Evolutionary conservation across 208 protist species (phyloP), one percentile per base, ranked within the genome.

Genomic region (Herpetomonas muscarum): DNA sequence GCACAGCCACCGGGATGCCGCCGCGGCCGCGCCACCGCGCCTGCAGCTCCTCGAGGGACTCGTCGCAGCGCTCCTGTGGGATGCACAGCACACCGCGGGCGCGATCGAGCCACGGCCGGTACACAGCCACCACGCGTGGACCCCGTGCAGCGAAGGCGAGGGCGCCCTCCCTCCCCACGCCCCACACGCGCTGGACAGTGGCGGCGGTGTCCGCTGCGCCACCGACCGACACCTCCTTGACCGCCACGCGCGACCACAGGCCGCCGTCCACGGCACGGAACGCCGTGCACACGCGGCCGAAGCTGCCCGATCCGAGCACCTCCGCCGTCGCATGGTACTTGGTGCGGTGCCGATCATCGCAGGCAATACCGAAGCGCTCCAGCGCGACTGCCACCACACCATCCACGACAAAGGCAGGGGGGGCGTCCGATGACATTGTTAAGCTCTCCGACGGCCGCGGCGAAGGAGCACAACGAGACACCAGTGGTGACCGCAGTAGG

Each of bases 61-160:
- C 55, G 19, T 19, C 29, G 32, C 55, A 61, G 29, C 36, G 55
- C 17, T 42, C 41, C 55, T 45, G 30, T 2, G 55, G 55, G 31
- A 61, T 22, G 44, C 55, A 50, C 13, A 61, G 17, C n/a, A 32
- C 44, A 31, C 44, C 12, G 44, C 44, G 55, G 19, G 13, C 26
- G 4, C 41, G 28, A 21, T 45, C 30, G 55, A 61, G 44, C 55
- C 55, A 61, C 45, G 41, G 29, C 5, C 55, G 41, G 15, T 52
- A 21, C n/a, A 51, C 41, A 1, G 28, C 6, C 15, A 61, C 41
- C 24, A 61, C 55, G 31, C 42, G 41, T 2, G 26, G 55, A 49
- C 53, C 3, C 13, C 25, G 17, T 37, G 41, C 12, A 49, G 19
- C 9, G 15, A 12, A n/a, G 24, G 24, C 25, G 10, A 59, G 29